These are phyloP conservation scores for Cercis canadensis DNA, from an alignment of 306 rosid species.

Conservation along the genomic window DNA sequence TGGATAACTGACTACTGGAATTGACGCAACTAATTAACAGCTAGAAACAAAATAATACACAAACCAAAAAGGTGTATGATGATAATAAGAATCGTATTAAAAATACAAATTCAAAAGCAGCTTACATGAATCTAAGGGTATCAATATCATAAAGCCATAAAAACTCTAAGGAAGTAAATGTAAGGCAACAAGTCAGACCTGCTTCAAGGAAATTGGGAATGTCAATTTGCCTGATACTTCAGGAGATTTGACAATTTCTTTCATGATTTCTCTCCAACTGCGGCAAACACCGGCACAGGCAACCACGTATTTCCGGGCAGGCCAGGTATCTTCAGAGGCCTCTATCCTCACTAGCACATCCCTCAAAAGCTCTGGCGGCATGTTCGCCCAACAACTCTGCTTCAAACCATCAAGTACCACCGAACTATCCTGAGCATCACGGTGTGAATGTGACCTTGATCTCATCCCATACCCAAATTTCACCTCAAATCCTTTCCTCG, in stretches of 20 bases:
- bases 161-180: not conserved
- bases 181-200: conserved; percentile 52
- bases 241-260: conserved; percentile 80
- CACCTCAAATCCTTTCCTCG: conserved; percentile 81
- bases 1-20: conserved; percentile 1
- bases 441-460: conserved; percentile 84
- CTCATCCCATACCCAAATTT: conserved; percentile 71
- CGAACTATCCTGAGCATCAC: conserved; percentile 58
- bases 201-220: conserved; percentile 87
- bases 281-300: conserved; percentile 95
- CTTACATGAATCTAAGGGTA: conserved; percentile 9
- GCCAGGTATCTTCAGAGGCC: conserved; percentile 85
- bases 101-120: not conserved
- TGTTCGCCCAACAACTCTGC: conserved; percentile 96
- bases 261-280: conserved; percentile 86
- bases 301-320: conserved; percentile 71
- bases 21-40: conserved; percentile 1
- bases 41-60: not conserved
- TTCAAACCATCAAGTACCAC: conserved; percentile 63
- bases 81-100: not conserved
- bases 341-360: conserved; percentile 90
- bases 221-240: conserved; percentile 84
- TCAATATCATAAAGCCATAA: not conserved
- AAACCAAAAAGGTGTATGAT: not conserved
- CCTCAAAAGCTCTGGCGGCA: conserved; percentile 93